Evolutionary conservation across 208 protist species (phyloP).

Genomic region (Strigomonas culicis): DNA sequence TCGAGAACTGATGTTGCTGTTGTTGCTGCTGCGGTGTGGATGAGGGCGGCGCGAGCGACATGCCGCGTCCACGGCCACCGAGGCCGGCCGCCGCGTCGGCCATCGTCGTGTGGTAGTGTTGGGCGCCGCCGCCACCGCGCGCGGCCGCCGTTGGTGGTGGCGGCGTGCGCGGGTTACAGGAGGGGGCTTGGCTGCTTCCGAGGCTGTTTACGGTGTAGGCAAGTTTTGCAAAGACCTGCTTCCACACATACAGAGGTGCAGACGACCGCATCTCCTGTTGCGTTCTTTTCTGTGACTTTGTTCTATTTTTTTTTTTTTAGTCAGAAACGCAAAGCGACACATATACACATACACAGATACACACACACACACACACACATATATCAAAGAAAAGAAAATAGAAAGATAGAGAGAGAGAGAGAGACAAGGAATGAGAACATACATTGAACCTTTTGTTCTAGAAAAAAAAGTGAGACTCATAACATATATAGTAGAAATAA

Average conservation of each 20-base stretch:
- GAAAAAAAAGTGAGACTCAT: background rate
- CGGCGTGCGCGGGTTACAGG: too few species aligned
- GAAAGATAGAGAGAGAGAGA: background rate
- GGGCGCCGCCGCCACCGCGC: too few species aligned
- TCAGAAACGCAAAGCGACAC: background rate
- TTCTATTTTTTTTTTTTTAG: constrained; percentile 2
- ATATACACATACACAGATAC: background rate
- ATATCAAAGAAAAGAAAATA: background rate
- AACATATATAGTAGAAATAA: background rate
- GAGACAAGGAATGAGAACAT: background rate
- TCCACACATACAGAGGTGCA: background rate
- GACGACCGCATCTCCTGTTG: background rate
- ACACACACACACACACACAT: background rate
- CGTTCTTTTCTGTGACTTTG: background rate
- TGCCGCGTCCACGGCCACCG: too few species aligned
- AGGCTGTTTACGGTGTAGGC: too few species aligned
- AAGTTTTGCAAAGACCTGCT: too few species aligned
- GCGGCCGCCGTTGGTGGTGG: too few species aligned
- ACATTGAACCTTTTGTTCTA: background rate
- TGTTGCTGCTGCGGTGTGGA: too few species aligned
- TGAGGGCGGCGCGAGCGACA: too few species aligned
- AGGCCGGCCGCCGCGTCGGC: background rate
- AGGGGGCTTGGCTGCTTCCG: too few species aligned
- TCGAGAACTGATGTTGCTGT: too few species aligned
- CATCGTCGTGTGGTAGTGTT: too few species aligned